Conservation (phyloP, 2,329 filamentous ascomycete species). For the Sporothrix inflata region DNA sequence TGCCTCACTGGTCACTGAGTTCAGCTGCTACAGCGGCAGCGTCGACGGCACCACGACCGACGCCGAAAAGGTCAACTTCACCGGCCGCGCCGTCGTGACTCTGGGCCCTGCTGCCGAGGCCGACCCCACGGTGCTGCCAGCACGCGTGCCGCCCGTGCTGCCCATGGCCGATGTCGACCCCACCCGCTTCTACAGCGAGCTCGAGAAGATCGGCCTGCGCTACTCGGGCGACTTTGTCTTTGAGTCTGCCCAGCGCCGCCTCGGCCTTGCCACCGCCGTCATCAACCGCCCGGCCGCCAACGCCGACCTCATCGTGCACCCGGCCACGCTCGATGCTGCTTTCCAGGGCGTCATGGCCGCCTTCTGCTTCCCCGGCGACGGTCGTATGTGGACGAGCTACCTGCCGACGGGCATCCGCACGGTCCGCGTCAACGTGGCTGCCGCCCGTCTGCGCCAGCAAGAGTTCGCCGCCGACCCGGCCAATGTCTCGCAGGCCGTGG, state of each 20-base stretch:
- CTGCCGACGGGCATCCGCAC: constrained; percentile 39
- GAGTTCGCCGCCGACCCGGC: neutral
- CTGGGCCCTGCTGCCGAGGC: constrained; percentile 1
- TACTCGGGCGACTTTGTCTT: constrained; percentile 32
- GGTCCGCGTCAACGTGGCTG: constrained; percentile 29
- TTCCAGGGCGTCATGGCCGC: constrained; percentile 44
- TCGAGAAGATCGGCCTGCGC: constrained; percentile 27
- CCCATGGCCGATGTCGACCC: constrained; percentile 30
- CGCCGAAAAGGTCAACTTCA: constrained; percentile 29
- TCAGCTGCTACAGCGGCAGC: constrained; percentile 31
- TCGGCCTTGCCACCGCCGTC: constrained; percentile 12
- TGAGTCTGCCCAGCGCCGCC: constrained; percentile 25
- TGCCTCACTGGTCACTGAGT: constrained; percentile 16
- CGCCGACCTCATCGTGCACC: constrained; percentile 40
- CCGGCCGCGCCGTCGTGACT: constrained; percentile 27
- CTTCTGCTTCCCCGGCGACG: constrained; percentile 42
- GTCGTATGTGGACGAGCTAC: constrained; percentile 40
- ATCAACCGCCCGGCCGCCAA: constrained; percentile 25
- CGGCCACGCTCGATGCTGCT: constrained; percentile 42
- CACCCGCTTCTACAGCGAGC: constrained; percentile 29
- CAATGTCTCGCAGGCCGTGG: constrained; percentile 20
- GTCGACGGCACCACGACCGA: constrained; percentile 27
- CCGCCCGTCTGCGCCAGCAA: constrained; percentile 20
- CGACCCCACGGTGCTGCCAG: constrained; percentile 16
- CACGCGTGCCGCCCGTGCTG: constrained; percentile 24